phyloP scores from a whole-genome alignment of 306 rosid genomes.

The Betula pendula region DNA sequence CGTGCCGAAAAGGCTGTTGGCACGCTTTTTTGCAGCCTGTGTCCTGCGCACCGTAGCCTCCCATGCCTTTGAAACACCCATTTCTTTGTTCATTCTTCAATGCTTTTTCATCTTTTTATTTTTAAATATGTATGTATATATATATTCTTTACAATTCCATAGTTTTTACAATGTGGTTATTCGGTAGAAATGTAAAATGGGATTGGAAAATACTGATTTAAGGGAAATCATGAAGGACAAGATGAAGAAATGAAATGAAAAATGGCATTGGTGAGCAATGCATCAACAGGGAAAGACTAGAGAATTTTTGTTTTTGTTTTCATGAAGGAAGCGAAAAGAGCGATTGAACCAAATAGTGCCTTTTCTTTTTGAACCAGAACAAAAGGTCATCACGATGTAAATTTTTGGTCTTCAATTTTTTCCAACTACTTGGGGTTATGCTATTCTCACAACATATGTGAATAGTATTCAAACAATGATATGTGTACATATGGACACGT shows the following conservation, averaged over 20 bases:
- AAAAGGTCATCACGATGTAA: conserved; percentile 24
- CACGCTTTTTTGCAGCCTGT: conserved; percentile 79
- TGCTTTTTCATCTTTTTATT: background rate
- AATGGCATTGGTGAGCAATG: background rate
- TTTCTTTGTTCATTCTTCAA: conserved; percentile 61
- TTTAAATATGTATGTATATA: too few species aligned
- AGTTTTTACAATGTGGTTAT: background rate
- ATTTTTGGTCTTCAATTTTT: conserved; percentile 29
- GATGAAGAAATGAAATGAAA: conserved; percentile 31
- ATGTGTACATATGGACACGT: conserved; percentile 19
- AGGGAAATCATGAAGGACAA: conserved; percentile 22
- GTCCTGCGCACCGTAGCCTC: conserved; percentile 83
- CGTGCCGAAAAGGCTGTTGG: conserved; percentile 74
- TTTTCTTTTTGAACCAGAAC: conserved; percentile 32
- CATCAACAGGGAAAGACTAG: conserved; percentile 10
- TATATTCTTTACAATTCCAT: conserved; percentile 12
- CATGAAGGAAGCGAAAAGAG: conserved; percentile 31
- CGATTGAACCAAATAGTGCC: conserved; percentile 33
- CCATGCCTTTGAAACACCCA: conserved; percentile 87
- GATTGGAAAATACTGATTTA: background rate
- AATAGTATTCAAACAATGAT: conserved; percentile 7
- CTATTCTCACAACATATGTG: conserved; percentile 22
- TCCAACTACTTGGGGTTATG: conserved; percentile 29
- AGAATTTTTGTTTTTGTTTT: background rate
- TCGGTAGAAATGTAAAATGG: too few species aligned